Evolutionary conservation across 768 basidiomycete species (phyloP).

Genomic region (Auriscalpium microsporum): DNA sequence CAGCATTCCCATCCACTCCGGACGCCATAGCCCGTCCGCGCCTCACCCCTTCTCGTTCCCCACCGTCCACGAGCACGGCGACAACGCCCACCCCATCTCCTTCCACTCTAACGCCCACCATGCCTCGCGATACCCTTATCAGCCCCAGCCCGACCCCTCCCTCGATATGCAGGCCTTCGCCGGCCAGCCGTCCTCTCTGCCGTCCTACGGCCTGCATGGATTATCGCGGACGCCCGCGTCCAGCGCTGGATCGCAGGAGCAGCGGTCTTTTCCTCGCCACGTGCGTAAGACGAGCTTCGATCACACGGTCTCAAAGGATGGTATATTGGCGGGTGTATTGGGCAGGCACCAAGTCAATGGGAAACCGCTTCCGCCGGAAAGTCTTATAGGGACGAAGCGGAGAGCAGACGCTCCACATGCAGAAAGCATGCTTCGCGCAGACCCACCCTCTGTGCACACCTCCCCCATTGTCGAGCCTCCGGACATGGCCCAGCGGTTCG

Average conservation of each 20-base stretch:
- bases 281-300: conserved; percentile 94
- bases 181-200: conserved; percentile 60
- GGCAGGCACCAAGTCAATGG: conserved; percentile 79
- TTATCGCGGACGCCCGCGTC: conserved; percentile 30
- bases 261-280: conserved; percentile 68
- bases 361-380: conserved; percentile 58
- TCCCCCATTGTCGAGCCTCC: conserved; percentile 11
- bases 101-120: no score
- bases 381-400: conserved; percentile 63
- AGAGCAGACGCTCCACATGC: conserved; percentile 74
- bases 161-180: conserved; percentile 2
- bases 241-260: conserved; percentile 24
- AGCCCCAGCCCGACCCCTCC: not conserved
- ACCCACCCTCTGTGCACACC: conserved; percentile 41
- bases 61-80: conserved; percentile 12
- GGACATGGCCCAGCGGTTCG: conserved; percentile 10
- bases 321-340: conserved; percentile 45
- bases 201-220: conserved; percentile 61
- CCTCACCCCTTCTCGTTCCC: conserved; percentile 8
- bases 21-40: conserved; percentile 27
- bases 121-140: conserved; percentile 7
- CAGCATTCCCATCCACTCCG: conserved; percentile 20
- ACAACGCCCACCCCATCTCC: not conserved
- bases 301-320: conserved; percentile 74
- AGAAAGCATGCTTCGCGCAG: conserved; percentile 73